Evolutionary conservation across 345 rosid genomes (phyloP).

Genomic region (Balakata baccata): DNA sequence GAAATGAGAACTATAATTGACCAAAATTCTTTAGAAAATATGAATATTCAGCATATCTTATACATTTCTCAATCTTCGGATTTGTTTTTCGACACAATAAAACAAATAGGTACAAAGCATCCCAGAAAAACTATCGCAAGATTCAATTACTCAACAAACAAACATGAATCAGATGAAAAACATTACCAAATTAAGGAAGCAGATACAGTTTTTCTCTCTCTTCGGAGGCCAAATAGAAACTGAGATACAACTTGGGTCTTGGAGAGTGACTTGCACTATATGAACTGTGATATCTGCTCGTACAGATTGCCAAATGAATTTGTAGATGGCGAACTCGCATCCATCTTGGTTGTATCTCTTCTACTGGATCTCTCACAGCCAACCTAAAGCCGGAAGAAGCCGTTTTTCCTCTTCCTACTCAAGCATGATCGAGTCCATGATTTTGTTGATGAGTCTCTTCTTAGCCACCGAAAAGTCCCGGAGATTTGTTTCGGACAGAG

Average conservation of each 20-base stretch:
- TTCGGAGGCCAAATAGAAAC: background rate
- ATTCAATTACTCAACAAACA: background rate
- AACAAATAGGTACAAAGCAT: background rate
- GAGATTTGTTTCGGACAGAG: too few species aligned
- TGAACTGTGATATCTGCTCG: conserved; percentile 54
- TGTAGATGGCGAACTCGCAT: conserved; percentile 58
- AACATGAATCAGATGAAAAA: background rate
- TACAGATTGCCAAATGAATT: conserved; percentile 57
- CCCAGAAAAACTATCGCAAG: background rate
- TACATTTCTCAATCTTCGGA: background rate
- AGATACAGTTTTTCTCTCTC: background rate
- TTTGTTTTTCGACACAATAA: background rate
- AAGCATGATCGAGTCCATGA: too few species aligned
- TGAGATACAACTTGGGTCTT: conserved; percentile 20
- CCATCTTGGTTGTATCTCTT: conserved; percentile 42
- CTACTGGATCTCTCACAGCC: too few species aligned
- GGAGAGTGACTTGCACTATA: conserved; percentile 62
- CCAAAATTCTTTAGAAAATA: background rate
- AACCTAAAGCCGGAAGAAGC: too few species aligned
- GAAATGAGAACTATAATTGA: background rate
- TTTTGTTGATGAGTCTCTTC: too few species aligned
- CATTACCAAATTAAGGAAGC: background rate
- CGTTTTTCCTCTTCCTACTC: too few species aligned
- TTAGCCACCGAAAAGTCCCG: too few species aligned
- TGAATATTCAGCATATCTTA: background rate